Base-by-base conservation (phyloP, 1,139 yeast species). In the Scheffersomyces illinoinensis region DNA sequence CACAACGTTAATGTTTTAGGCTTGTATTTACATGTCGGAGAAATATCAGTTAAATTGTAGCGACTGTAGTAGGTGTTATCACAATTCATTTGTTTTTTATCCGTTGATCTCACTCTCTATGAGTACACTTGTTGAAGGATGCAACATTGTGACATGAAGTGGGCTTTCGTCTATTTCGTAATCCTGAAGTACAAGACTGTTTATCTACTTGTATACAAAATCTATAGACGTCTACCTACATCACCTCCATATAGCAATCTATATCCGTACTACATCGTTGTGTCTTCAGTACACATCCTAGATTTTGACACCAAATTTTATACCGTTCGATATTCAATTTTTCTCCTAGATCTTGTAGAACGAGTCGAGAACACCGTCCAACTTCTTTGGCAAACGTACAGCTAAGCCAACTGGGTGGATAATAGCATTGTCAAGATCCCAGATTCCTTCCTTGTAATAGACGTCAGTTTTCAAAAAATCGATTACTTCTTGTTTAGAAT, bases 351-450 rank as follows among this genome's bases (percentile, higher is more conserved):
- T 47, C 59, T 62, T 60, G 57, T 54, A 64, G 50, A 59, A 50
- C 47, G 58, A 60, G 20, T 60, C 59, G 23, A 61, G 54, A 46
- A 59, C 61, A n/a, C 64, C 65, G 1, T 58, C 64, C 39, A 63
- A 33, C 3, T 14, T 53, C 58, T 61, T 58, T 47, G 66, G 67
- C 53, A 59, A 47, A 46, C 68, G 60, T n/a, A 53, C 59, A 12
- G 66, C 65, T 26, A 54, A 61, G 48, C 76, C 76, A 53, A 74
- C 66, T 7, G 93, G 93, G 67, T 84, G 79, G 55, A 90, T 84
- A 64, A 86, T 69, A 24, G 85, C 88, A 58, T 80, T 83, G 53
- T 86, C 85, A 61, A 90, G 69, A 70, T 91, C 96, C 97, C 97
- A 91, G 60, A 91, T 83, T 0, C 93, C 95, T 43, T 81, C 78